Evolutionary conservation across 2,329 filamentous ascomycete species (phyloP), one percentile per base, ranked within the genome.

Genomic region (Botrytis cinerea): DNA sequence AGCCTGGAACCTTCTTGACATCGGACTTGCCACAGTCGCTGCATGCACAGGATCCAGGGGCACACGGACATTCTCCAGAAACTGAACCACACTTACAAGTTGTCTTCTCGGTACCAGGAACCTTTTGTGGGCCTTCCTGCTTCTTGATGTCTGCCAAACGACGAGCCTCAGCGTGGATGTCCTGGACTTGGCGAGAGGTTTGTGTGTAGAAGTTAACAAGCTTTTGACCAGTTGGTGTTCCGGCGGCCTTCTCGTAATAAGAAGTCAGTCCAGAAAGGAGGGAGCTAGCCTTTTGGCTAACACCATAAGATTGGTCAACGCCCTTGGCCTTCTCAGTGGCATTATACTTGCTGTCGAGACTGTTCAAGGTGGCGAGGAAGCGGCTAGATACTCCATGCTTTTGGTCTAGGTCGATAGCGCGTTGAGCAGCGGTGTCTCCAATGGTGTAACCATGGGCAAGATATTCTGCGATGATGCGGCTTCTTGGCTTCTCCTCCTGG

Each of bases 401-500:
- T 82, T 92, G 86, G 86, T 99, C 96, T 70, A 98, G 90, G 45
- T 93, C 89, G 80, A 99, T 93, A 76, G 94, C 95, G 76, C 88
- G 88, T 85, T 96, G 89, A 78, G 97, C 91, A 69, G 93, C 93
- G 43, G 83, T 86, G 73, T 91, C 89, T 45, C 89, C 81, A 77
- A 98, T 87, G 16, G 57, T 88, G 85, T 99, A 99, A 78, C 96
- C 96, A 80, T 98, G 94, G 18, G 96, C 95, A 48, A 99, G 92
- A 84, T 98, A 98, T 85, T 99, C 96, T 77, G 96, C 96, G 69
- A 98, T 84, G 82, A 99, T 97, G 79, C 96, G 93, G 59, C 93
- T 90, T 80, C 95, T 92, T 25, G 96, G 96, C 88, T 99, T 99
- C 86, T 98, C 94, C 84, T 99, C 96, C 82, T 99, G 96, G 22